These are phyloP conservation scores for Anthracocystis walkeri DNA, from an alignment of 1,284 basidiomycete genomes.

Conservation along the genomic window DNA sequence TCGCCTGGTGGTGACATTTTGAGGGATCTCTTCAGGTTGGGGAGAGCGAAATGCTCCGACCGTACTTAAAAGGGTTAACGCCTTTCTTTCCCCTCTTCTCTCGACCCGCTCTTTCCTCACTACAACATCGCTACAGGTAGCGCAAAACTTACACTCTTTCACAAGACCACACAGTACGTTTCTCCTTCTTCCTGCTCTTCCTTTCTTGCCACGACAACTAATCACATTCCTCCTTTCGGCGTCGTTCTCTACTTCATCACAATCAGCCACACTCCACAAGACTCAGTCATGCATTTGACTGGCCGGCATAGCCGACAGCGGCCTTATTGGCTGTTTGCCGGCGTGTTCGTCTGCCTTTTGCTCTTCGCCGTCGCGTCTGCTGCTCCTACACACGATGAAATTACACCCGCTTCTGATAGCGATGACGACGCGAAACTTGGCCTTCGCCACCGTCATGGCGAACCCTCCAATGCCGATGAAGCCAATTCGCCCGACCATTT, in stretches of 20 bases:
- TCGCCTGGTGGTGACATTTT: no score
- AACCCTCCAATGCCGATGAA: no score
- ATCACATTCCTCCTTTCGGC: not conserved
- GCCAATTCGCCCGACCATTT: no score
- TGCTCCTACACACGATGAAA: not conserved
- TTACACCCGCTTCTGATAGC: not conserved
- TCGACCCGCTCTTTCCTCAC: not conserved
- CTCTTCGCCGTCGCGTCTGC: conserved; percentile 17
- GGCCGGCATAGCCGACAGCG: conserved; percentile 8
- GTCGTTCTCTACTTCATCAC: not conserved
- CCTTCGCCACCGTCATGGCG: no score
- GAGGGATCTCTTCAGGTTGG: no score
- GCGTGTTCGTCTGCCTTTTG: conserved; percentile 12
- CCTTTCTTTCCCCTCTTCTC: not conserved
- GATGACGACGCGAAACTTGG: not conserved
- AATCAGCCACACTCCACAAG: not conserved
- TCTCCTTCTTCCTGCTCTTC: not conserved
- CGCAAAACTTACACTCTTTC: not conserved
- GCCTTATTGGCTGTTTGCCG: conserved; percentile 37
- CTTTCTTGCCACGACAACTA: not conserved
- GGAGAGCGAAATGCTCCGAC: not conserved
- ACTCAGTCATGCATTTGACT: conserved; percentile 21
- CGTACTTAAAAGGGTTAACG: not conserved
- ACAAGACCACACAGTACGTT: conserved; percentile 2
- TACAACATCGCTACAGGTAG: conserved; percentile 14